phyloP scores from a whole-genome alignment of 2,329 filamentous ascomycete species.

The Diplodia mutila region DNA sequence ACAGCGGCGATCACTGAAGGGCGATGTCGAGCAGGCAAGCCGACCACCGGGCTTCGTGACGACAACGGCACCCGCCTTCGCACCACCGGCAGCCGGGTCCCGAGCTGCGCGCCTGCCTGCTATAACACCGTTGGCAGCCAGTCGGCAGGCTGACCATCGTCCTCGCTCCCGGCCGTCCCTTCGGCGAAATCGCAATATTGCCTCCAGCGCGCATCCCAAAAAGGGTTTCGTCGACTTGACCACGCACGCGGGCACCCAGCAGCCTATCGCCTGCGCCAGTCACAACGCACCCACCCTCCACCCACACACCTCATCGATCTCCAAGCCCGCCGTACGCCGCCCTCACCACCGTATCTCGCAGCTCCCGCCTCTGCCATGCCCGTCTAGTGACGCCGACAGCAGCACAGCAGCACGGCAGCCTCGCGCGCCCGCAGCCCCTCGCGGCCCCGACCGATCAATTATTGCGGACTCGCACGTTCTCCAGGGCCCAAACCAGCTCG shows the following conservation, averaged over 20 bases:
- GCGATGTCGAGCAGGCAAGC: not conserved
- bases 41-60: slow-evolving; percentile 9
- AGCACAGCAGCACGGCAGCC: not conserved
- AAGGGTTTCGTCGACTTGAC: slow-evolving; percentile 20
- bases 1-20: slow-evolving; percentile 18
- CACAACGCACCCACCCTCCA: slow-evolving; percentile 22
- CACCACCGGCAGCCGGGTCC: slow-evolving; percentile 3
- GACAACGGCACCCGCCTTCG: slow-evolving; percentile 11
- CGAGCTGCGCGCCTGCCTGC: not conserved
- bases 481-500: slow-evolving; percentile 10
- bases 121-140: slow-evolving; percentile 6
- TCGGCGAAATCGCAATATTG: slow-evolving; percentile 24
- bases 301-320: slow-evolving; percentile 7
- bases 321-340: not conserved
- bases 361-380: slow-evolving; percentile 17
- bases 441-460: slow-evolving; percentile 11
- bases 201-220: slow-evolving; percentile 15
- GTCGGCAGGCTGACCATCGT: not conserved
- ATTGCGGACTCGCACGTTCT: slow-evolving; percentile 5
- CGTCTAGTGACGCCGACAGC: slow-evolving; percentile 12
- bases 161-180: slow-evolving; percentile 13
- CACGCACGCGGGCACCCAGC: slow-evolving; percentile 14
- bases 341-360: not conserved
- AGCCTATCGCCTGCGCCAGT: slow-evolving; percentile 11
- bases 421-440: not conserved